Base-by-base conservation (phyloP, 805 yeast genomes). In the Schwanniomyces occidentalis region DNA sequence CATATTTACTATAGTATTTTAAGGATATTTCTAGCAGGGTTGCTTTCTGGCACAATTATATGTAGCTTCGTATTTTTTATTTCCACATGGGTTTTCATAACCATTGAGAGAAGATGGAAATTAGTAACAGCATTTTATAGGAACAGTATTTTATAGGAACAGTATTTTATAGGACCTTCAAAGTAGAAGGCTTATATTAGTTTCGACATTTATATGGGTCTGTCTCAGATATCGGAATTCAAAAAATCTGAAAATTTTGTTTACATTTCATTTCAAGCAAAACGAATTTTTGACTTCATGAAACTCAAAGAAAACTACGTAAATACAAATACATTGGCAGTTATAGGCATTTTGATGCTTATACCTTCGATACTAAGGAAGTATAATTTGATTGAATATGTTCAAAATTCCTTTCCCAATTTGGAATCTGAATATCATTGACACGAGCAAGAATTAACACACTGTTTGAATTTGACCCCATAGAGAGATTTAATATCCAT, bases 401-500 rank as follows among this genome's bases (percentile, higher is more conserved):
- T n/a, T 13, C 25, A 21, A 20, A 7, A 8, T 20, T 9, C 7
- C 9, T 20, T 20, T 20, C 22, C 22, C 7, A 20, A 20, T n/a
- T 27, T 27, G 14, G 8, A 17, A 15, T 17, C 22, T 20, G 22
- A 20, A 20, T 8, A 18, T 8, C 3, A 2, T 6, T 3, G 9
- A 15, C 20, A 27, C 6, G 23, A 27, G 5, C 5, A 10, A 10
- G 10, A 10, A n/a, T n/a, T 27, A 18, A 59, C 32, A 46, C 45
- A 8, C 45, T 41, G 4, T 50, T 56, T 30, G 45, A 44, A 23
- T 56, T 45, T 22, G 54, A 56, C 14, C 65, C 66, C 2, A 32
- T 20, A 5, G 66, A 60, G 16, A 38, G 69, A 24, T 63, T 61
- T 34, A 43, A 52, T 27, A 24, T 52, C 24, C 38, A 46, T 12